Conservation (phyloP, 257 asterid species). For the Rubia yunnanensis region DNA sequence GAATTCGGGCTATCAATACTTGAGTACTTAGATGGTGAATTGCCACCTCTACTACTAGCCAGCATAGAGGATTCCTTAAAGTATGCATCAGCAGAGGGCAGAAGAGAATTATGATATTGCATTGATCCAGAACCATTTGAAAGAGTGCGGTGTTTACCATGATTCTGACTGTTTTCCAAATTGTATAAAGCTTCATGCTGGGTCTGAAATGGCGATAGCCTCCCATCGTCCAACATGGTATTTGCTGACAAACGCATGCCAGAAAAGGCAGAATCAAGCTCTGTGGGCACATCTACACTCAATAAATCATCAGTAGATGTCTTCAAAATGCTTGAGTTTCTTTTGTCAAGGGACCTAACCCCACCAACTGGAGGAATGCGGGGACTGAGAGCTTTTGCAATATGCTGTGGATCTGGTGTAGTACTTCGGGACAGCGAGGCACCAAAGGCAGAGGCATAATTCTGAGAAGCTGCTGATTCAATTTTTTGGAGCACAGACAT, state of each 20-base stretch:
- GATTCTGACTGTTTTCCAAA: conserved; percentile 29
- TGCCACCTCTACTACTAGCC: conserved; percentile 28
- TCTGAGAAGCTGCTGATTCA: conserved; percentile 30
- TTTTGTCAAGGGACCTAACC: conserved; percentile 37
- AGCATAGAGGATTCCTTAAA: conserved; percentile 37
- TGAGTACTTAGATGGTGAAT: conserved; percentile 43
- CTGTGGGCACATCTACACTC: conserved; percentile 31
- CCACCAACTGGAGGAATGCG: conserved; percentile 38
- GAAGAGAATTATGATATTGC: conserved; percentile 20
- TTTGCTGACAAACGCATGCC: conserved; percentile 51
- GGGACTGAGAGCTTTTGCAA: conserved; percentile 57
- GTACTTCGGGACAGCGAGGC: conserved; percentile 51
- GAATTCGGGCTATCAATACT: conserved; percentile 40
- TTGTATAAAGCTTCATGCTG: conserved; percentile 27
- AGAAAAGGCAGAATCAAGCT: conserved; percentile 53
- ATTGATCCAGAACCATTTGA: conserved; percentile 24
- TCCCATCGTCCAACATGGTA: conserved; percentile 36
- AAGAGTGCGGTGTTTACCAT: conserved; percentile 23
- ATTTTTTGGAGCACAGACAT: conserved; percentile 27
- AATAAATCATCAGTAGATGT: conserved; percentile 26
- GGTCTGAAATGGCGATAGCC: conserved; percentile 25
- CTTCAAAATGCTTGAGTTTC: conserved; percentile 20
- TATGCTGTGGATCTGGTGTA: conserved; percentile 51
- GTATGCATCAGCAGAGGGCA: conserved; percentile 17
- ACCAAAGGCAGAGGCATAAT: conserved; percentile 49